Percentiles rank a stretch among this genome's conserved stretches.
Conservation (phyloP, 148 eudicot species). For the Hydrangea macrophylla region DNA sequence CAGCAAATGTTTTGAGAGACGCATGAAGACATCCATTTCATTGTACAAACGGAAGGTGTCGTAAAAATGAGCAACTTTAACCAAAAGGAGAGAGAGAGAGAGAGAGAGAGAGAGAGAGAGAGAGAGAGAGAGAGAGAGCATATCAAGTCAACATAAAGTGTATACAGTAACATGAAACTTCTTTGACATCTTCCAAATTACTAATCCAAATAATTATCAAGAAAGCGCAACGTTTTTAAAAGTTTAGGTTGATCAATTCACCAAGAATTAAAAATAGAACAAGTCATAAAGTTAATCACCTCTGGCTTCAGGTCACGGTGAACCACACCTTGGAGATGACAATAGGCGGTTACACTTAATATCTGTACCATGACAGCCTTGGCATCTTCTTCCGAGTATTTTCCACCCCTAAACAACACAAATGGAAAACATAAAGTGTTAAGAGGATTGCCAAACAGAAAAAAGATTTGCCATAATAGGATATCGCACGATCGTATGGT, state of each 20-base stretch:
- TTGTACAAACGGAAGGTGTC: no score
- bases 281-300: slow-evolving; percentile 37
- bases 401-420: slow-evolving; percentile 72
- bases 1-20: no score
- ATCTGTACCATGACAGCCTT: slow-evolving; percentile 85
- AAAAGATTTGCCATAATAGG: not conserved
- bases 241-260: not conserved
- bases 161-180: not conserved
- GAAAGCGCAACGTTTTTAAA: not conserved
- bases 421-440: not conserved
- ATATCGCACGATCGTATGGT: not conserved
- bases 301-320: slow-evolving; percentile 97
- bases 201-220: not conserved
- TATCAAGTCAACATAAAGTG: not conserved
- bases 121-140: not conserved
- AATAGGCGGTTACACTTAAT: slow-evolving; percentile 77
- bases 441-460: not conserved
- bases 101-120: no score
- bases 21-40: no score
- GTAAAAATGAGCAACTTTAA: no score
- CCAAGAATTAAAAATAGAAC: not conserved
- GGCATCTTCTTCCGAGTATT: slow-evolving; percentile 92
- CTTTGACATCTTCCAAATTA: no score
- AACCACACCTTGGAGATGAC: slow-evolving; percentile 97
- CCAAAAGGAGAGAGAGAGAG: no score